Percentiles rank a stretch among this genome's conserved stretches.
Evolutionary conservation across 208 protist species (phyloP).

Genomic region (Vickermania ingenoplastis): DNA sequence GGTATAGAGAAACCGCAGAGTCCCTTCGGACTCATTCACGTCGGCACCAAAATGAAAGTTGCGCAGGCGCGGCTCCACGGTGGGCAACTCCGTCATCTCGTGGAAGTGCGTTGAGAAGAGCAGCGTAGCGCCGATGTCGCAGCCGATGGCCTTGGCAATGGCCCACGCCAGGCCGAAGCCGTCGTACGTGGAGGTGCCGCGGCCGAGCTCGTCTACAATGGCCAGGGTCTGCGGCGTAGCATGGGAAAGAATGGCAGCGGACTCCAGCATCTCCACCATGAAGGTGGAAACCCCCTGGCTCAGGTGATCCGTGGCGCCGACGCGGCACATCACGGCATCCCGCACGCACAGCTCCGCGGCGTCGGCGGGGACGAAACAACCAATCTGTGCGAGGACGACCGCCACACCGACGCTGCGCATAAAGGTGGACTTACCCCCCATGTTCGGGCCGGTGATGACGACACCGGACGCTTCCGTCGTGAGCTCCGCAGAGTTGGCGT

Average conservation of each 20-base stretch:
- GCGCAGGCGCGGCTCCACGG: constrained; percentile 24
- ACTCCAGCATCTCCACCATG: constrained; percentile 99
- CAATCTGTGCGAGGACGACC: constrained; percentile 97
- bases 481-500: constrained; percentile 68
- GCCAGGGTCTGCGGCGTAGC: constrained; percentile 94
- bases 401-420: constrained; percentile 95
- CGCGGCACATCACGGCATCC: constrained; percentile 96
- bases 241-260: constrained; percentile 90
- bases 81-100: constrained; percentile 94
- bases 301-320: constrained; percentile 98
- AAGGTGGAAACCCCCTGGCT: constrained; percentile 97
- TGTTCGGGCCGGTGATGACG: constrained; percentile 91
- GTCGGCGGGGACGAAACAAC: constrained; percentile 97
- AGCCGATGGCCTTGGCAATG: constrained; percentile 94
- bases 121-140: constrained; percentile 65
- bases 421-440: constrained; percentile 99
- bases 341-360: constrained; percentile 63
- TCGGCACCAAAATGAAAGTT: constrained; percentile 86
- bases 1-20: constrained; percentile 79
- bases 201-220: constrained; percentile 99
- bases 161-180: constrained; percentile 99
- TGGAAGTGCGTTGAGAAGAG: constrained; percentile 99
- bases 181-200: constrained; percentile 99
- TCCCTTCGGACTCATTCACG: constrained; percentile 45
- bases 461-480: constrained; percentile 70